Percentiles rank a stretch among this genome's conserved stretches.
These are phyloP conservation scores for Catunica adiposa DNA, from an alignment of 2,329 filamentous ascomycete genomes.

Conservation along the genomic window DNA sequence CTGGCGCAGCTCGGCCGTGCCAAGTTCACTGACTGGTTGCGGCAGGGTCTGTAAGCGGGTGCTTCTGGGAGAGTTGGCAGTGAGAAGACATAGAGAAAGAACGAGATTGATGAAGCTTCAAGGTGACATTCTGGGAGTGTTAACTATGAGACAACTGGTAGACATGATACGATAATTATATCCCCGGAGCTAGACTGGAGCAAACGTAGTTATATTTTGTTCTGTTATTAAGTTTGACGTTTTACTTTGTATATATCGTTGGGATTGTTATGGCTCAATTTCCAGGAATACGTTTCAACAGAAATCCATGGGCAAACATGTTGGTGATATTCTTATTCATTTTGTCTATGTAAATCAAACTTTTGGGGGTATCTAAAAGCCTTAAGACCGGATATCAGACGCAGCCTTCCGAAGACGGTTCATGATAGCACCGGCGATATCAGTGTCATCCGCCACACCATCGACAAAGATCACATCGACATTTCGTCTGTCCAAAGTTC, in stretches of 20 bases:
- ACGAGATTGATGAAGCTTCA: neutral
- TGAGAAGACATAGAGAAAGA: neutral
- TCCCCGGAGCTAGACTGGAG: neutral
- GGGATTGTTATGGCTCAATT: neutral
- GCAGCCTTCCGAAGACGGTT: constrained; percentile 68
- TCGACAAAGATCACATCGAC: constrained; percentile 83
- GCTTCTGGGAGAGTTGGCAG: neutral
- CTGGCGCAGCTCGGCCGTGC: constrained; percentile 85
- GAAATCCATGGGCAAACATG: neutral
- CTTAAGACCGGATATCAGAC: constrained; percentile 35
- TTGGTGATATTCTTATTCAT: neutral
- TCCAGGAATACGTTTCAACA: constrained; percentile 2
- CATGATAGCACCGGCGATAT: constrained; percentile 77
- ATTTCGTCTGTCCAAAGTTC: constrained; percentile 64
- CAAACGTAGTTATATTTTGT: neutral
- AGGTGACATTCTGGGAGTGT: neutral
- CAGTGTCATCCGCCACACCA: constrained; percentile 62
- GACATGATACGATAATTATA: neutral
- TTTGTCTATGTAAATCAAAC: neutral
- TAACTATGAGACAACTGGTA: neutral
- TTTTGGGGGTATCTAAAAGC: no score
- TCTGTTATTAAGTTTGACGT: neutral
- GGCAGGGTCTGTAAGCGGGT: constrained; percentile 50
- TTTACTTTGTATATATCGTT: neutral
- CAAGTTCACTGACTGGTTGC: constrained; percentile 77